Conservation (phyloP, 768 basidiomycete genomes). For the Kwoniella europaea region DNA sequence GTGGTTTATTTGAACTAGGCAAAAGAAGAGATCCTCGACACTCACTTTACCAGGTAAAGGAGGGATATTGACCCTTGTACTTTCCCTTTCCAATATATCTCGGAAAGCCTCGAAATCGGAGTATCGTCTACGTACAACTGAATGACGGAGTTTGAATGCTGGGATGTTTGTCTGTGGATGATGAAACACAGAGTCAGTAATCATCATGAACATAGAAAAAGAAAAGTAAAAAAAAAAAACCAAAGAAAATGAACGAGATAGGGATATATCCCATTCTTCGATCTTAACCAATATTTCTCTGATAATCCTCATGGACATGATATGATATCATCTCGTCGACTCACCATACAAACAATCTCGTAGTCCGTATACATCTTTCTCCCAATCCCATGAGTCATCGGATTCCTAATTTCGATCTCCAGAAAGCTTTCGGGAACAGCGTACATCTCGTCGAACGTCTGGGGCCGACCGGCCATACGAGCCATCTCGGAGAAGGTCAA, state of each 20-base stretch:
- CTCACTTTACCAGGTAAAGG: conserved; percentile 83
- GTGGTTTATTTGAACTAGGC: too few species aligned
- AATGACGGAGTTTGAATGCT: conserved; percentile 95
- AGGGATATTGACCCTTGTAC: conserved; percentile 96
- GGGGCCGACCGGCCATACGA: conserved; percentile 51
- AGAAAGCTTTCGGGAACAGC: conserved; percentile 94
- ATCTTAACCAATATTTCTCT: too few species aligned
- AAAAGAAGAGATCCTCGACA: neutral
- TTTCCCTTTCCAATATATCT: conserved; percentile 95
- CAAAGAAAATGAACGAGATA: too few species aligned
- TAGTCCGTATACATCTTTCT: conserved; percentile 99
- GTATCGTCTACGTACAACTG: conserved; percentile 82
- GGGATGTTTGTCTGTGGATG: conserved; percentile 90
- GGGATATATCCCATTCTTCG: too few species aligned
- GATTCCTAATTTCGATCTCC: conserved; percentile 96
- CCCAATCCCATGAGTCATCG: conserved; percentile 96
- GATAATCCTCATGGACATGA: too few species aligned
- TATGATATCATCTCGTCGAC: conserved; percentile 27
- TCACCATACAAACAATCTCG: conserved; percentile 94
- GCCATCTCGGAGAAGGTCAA: conserved; percentile 55
- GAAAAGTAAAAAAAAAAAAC: too few species aligned
- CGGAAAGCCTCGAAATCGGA: conserved; percentile 96
- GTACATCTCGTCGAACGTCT: conserved; percentile 90
- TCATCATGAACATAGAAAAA: neutral
- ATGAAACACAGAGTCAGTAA: neutral